Evolutionary conservation across 2,329 filamentous ascomycete species (phyloP), one percentile per base, ranked within the genome.

Genomic region (Knufia fluminis): DNA sequence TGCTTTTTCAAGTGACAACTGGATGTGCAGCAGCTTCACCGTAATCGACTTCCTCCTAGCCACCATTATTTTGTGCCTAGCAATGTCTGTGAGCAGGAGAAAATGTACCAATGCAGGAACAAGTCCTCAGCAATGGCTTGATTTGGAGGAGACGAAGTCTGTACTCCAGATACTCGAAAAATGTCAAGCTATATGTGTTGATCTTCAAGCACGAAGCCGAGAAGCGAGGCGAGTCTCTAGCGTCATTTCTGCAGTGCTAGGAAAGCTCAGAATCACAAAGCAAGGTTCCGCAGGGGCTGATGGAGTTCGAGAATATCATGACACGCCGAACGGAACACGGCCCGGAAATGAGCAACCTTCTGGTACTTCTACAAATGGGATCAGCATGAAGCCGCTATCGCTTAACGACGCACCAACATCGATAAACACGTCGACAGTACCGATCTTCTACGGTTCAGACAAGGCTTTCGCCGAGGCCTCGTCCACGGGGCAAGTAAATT

Each of bases 11-110:
- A 66, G 69, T 24, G 71, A 75, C 32, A 70, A 71, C 3, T 81
- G 78, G 74, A 80, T 81, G 56, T 61, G 80, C 17, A 75, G 73
- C 2, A 76, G 75, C 0, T 64, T 83, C 3, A 72, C 74, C 9
- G 71, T 78, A 46, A 77, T 81, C 45, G 79, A 83, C 59, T 83
- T 78, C 45, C 64, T 83, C 46, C 69, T 83, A 2, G 78, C 79
- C 0, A 73, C 76, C 48, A 79, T 80, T 71, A 71, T 83, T 12
- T 58, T 83, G 2, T 82, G 77, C 53, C 64, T 83, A 31, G 63
- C 62, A 4, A 33, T 66, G 19, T 54, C 46, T 16, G 20, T 46
- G 9, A 46, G 44, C 33, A 7, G 44, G 3, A 36, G 38, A 17
- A 46, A 46, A 8, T 38, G 24, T 26, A 19, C 38, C 44, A 20